Conservation (phyloP, 2,329 filamentous ascomycete genomes). For the Tolypocladium ophioglossoides region DNA sequence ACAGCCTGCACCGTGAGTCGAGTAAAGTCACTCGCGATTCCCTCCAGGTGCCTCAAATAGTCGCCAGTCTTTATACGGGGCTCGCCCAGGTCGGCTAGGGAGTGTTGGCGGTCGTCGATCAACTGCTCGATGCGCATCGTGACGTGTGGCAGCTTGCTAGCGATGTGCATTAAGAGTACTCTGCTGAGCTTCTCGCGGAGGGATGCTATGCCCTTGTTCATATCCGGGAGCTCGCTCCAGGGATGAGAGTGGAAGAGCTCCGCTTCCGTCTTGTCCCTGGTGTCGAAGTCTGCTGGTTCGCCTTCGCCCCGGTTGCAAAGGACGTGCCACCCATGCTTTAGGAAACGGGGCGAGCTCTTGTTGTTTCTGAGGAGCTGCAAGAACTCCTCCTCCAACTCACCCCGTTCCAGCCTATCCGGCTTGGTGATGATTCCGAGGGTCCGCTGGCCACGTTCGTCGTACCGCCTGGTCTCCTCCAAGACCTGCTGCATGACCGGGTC, state of each 20-base stretch:
- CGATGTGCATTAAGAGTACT: slow-evolving; percentile 3
- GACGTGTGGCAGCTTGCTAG: slow-evolving; percentile 2
- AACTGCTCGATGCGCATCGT: slow-evolving; percentile 3
- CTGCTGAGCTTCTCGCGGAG: slow-evolving; percentile 6
- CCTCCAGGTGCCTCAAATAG: neutral
- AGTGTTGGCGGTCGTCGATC: neutral
- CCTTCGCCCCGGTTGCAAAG: slow-evolving; percentile 30
- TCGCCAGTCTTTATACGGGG: neutral
- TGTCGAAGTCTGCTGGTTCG: slow-evolving; percentile 15
- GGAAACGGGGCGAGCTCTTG: slow-evolving; percentile 28
- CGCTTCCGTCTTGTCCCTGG: slow-evolving; percentile 23
- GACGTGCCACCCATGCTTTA: slow-evolving; percentile 39
- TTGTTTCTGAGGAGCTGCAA: slow-evolving; percentile 31
- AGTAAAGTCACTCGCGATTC: neutral
- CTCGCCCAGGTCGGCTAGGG: neutral
- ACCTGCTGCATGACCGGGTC: slow-evolving; percentile 50
- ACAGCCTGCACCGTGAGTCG: neutral
- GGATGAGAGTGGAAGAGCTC: slow-evolving; percentile 31
- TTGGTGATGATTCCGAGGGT: slow-evolving; percentile 49
- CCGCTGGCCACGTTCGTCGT: slow-evolving; percentile 19
- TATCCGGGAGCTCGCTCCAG: slow-evolving; percentile 22
- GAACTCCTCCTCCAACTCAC: slow-evolving; percentile 26
- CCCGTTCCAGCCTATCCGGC: slow-evolving; percentile 26
- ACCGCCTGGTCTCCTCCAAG: slow-evolving; percentile 26
- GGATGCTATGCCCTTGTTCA: slow-evolving; percentile 1